These are phyloP conservation scores for Persicaria maculosa DNA, from an alignment of 148 eudicot genomes.

Conservation along the genomic window DNA sequence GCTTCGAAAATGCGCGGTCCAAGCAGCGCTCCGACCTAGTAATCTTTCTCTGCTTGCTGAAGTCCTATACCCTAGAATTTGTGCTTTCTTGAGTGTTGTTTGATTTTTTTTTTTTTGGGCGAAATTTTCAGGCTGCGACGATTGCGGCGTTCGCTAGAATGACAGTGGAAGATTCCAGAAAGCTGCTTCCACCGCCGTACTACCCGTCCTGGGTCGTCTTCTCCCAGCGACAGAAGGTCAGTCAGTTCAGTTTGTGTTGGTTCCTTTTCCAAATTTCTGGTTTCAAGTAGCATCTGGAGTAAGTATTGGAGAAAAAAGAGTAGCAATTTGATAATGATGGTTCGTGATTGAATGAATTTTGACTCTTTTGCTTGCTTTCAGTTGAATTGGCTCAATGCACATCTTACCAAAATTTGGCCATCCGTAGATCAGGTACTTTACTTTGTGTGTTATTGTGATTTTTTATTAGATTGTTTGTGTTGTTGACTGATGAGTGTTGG, in stretches of 20 bases:
- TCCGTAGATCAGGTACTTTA: constrained; percentile 59
- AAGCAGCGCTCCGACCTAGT: constrained; percentile 60
- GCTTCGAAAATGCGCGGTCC: constrained; percentile 83
- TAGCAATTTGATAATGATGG: not conserved
- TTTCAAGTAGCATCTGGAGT: not conserved
- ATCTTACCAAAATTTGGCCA: constrained; percentile 89
- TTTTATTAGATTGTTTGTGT: not conserved
- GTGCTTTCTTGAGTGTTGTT: constrained; percentile 5
- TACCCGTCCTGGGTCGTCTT: constrained; percentile 98
- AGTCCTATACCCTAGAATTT: not conserved
- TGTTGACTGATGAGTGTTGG: not conserved
- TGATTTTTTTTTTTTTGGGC: constrained; percentile 8
- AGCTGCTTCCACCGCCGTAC: constrained; percentile 64
- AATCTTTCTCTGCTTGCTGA: not conserved
- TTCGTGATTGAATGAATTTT: not conserved
- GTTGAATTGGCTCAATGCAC: constrained; percentile 86
- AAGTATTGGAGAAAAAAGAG: not conserved
- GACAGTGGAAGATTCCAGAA: constrained; percentile 94
- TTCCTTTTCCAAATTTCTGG: not conserved
- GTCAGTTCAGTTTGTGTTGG: not conserved
- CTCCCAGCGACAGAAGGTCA: constrained; percentile 80
- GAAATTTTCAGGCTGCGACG: constrained; percentile 46
- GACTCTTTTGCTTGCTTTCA: constrained; percentile 27
- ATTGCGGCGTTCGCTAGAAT: constrained; percentile 89
- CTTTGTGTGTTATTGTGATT: not conserved